phyloP scores from a whole-genome alignment of 2,329 filamentous ascomycete genomes.

The Lasiodiplodia sp. region DNA sequence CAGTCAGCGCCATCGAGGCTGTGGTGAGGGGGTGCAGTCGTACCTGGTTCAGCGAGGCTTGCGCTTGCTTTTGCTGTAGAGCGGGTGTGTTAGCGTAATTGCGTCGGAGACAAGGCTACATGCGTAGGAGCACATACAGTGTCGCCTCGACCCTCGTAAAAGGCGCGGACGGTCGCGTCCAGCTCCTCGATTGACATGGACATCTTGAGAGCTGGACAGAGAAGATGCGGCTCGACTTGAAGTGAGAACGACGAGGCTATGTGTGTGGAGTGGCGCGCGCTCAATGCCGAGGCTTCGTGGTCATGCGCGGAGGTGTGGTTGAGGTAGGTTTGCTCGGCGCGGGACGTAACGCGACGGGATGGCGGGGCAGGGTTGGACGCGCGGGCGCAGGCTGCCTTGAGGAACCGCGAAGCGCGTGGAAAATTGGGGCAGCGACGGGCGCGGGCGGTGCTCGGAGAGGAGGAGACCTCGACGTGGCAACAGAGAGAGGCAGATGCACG shows the following conservation, averaged over 20 bases:
- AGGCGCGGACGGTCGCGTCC: conserved; percentile 93
- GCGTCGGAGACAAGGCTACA: not conserved
- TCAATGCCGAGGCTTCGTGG: conserved; percentile 26
- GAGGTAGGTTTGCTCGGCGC: conserved; percentile 29
- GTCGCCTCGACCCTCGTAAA: conserved; percentile 96
- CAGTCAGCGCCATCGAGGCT: conserved; percentile 18
- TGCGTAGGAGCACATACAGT: conserved; percentile 67
- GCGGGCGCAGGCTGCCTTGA: conserved; percentile 24
- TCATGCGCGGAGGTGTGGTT: conserved; percentile 26
- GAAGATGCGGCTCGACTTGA: conserved; percentile 13
- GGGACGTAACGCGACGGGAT: conserved; percentile 29
- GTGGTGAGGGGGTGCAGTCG: conserved; percentile 40
- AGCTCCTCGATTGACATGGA: conserved; percentile 86
- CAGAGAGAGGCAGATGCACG: conserved; percentile 23
- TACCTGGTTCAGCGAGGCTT: conserved; percentile 92
- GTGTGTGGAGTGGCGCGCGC: conserved; percentile 28
- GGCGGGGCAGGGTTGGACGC: conserved; percentile 30
- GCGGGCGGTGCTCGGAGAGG: conserved; percentile 13
- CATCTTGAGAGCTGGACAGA: conserved; percentile 53
- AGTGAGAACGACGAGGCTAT: not conserved
- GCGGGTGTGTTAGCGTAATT: conserved; percentile 43
- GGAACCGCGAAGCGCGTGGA: conserved; percentile 18
- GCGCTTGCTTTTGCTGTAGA: conserved; percentile 90
- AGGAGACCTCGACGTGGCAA: conserved; percentile 18
- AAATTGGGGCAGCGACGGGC: conserved; percentile 5